These are phyloP conservation scores for Scleromitrula shiraiana DNA, from an alignment of 2,329 filamentous ascomycete genomes.

Conservation along the genomic window DNA sequence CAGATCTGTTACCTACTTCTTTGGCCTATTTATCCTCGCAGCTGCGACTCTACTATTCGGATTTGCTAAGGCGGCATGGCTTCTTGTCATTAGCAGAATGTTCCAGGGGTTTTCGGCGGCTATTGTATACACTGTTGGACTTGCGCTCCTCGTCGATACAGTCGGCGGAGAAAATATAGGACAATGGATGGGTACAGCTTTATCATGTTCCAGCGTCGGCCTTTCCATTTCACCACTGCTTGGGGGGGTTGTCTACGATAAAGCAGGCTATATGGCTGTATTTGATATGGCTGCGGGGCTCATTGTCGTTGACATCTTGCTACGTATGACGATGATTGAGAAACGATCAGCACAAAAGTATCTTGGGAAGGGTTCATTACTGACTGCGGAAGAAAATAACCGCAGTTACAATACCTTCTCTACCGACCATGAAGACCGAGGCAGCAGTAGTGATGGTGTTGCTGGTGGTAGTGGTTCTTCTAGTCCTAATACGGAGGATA, in stretches of 20 bases:
- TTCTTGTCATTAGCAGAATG: slow-evolving; percentile 7
- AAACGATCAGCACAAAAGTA: slow-evolving; percentile 42
- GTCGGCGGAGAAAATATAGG: slow-evolving; percentile 52
- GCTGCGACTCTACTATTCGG: slow-evolving; percentile 53
- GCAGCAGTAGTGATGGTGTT: neutral
- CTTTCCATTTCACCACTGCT: slow-evolving; percentile 42
- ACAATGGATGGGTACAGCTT: slow-evolving; percentile 52
- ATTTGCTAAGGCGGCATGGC: slow-evolving; percentile 30
- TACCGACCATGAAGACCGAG: neutral
- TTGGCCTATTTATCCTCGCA: slow-evolving; percentile 39
- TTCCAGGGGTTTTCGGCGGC: slow-evolving; percentile 42
- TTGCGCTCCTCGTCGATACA: slow-evolving; percentile 63
- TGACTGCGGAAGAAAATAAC: neutral
- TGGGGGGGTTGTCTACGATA: slow-evolving; percentile 13
- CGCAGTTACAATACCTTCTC: neutral
- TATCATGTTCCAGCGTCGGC: slow-evolving; percentile 49
- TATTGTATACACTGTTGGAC: slow-evolving; percentile 64
- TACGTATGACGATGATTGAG: slow-evolving; percentile 48
- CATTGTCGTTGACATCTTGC: slow-evolving; percentile 43
- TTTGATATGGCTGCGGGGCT: slow-evolving; percentile 49
- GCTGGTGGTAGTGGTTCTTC: neutral
- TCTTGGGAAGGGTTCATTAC: slow-evolving; percentile 29
- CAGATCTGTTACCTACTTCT: slow-evolving; percentile 51
- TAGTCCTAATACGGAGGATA: neutral
- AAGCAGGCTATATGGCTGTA: slow-evolving; percentile 49